phyloP scores from a whole-genome alignment of 2,329 filamentous ascomycete species.

The Myrmaecium sp. region DNA sequence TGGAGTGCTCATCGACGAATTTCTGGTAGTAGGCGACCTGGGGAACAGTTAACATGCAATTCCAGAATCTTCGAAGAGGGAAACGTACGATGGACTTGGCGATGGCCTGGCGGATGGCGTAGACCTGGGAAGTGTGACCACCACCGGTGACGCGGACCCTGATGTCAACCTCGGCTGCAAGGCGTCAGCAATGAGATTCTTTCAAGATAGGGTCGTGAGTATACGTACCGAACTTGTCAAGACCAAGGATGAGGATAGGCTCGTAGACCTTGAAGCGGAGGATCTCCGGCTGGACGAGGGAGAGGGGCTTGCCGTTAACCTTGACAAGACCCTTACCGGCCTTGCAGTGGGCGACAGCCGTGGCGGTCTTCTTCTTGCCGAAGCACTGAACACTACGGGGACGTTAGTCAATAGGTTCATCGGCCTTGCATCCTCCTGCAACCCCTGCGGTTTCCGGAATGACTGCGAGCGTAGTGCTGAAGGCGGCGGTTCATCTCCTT shows the following conservation, averaged over 20 bases:
- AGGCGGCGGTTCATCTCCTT: no score
- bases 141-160: constrained; percentile 89
- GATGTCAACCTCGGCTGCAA: constrained; percentile 70
- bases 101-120: constrained; percentile 97
- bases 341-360: constrained; percentile 88
- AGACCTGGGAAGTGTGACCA: constrained; percentile 95
- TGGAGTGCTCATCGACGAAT: constrained; percentile 99
- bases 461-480: no score
- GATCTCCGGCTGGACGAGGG: constrained; percentile 88
- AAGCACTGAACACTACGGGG: constrained; percentile 64
- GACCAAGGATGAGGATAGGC: constrained; percentile 87
- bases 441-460: neutral
- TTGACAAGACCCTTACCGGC: constrained; percentile 82
- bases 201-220: constrained; percentile 1
- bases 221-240: constrained; percentile 72
- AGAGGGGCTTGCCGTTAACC: constrained; percentile 94
- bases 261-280: constrained; percentile 99
- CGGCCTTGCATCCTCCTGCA: neutral
- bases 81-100: constrained; percentile 66
- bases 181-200: constrained; percentile 7
- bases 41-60: neutral
- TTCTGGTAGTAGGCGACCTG: constrained; percentile 95
- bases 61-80: neutral
- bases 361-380: constrained; percentile 62
- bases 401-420: neutral